Base-by-base conservation (phyloP, 306 rosid genomes). In the Mimosa pudica region DNA sequence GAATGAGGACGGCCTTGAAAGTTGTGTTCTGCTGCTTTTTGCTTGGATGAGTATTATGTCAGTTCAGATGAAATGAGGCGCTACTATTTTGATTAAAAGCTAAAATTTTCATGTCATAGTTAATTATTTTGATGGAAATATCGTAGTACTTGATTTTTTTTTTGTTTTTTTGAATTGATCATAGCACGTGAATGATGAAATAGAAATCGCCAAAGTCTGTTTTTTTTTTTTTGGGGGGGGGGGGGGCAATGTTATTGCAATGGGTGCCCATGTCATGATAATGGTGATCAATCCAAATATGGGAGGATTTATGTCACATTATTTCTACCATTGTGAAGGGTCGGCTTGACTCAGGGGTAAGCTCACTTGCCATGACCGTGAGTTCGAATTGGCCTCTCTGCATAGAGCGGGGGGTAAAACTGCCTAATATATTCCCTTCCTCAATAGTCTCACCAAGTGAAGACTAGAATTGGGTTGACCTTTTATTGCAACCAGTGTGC, bases 291-390 rank as follows among this genome's bases (percentile, higher is more conserved):
- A 45, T 60, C 44, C 35, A 6, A 6, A 13, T 75, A 51, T 41
- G 16, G 36, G 63, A 49, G 58, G 38, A 41, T 70, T 20, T 36
- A 49, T 75, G 58, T 70, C 47, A 58, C 73, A 44, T 77, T 38
- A 33, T 73, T 47, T 24, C 3, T 82, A 63, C 51, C 41, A 17
- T 82, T 33, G 30, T 24, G 30, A 24, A 24, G 30, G 30, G 30
- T 24, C 30, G 30, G 30, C 30, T 24, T 24, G 30, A 24, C 30
- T 24, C 30, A 24, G 30, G 30, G 30, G 1, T 24, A 24, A 24
- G 30, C 30, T 24, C 30, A 24, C 30, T 24, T 24, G 30, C 30
- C 30, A 24, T 24, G 30, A 24, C 30, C 30, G 30, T 24, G 30
- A 24, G 30, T 24, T 24, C 30, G 30, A 24, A 24, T 24, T 24